These are phyloP conservation scores for Acer negundo DNA, from an alignment of 345 rosid genomes.

Conservation along the genomic window DNA sequence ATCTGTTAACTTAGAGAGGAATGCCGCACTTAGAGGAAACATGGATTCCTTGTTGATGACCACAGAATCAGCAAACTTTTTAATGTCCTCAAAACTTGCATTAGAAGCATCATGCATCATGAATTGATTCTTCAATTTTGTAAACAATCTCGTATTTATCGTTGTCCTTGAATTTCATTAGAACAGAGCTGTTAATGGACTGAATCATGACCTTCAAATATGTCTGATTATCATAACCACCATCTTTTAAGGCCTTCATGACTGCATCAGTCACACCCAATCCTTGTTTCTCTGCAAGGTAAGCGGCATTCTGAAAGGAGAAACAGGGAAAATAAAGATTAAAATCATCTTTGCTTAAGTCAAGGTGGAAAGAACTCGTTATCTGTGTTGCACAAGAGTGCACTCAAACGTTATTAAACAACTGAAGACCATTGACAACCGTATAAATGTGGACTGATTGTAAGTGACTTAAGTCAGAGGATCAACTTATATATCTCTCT, in stretches of 20 bases:
- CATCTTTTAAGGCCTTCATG: constrained; percentile 51
- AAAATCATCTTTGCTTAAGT: constrained; percentile 13
- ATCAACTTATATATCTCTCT: too few relatives aligned
- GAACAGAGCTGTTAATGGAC: constrained; percentile 76
- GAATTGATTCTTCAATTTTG: constrained; percentile 58
- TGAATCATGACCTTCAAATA: constrained; percentile 71
- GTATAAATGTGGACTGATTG: too few relatives aligned
- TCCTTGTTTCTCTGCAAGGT: constrained; percentile 58
- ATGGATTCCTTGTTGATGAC: constrained; percentile 60
- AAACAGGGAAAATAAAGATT: constrained; percentile 10
- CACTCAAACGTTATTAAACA: not conserved
- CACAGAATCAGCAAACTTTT: constrained; percentile 65
- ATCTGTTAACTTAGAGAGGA: constrained; percentile 36
- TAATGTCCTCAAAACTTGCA: constrained; percentile 61
- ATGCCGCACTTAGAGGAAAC: constrained; percentile 29
- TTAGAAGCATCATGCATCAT: constrained; percentile 60
- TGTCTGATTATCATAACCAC: constrained; percentile 57
- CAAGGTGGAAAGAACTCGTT: not conserved
- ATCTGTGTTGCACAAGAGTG: not conserved
- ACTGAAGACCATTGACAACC: not conserved
- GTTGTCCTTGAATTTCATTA: constrained; percentile 56
- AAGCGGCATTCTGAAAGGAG: constrained; percentile 67
- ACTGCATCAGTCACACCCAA: constrained; percentile 56
- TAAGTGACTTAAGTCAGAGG: too few relatives aligned
- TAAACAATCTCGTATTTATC: constrained; percentile 61